Percentiles rank a stretch among this genome's conserved stretches.
These are phyloP conservation scores for Phalaenopsis aphrodite DNA, from an alignment of 106 monocot species.

Conservation along the genomic window DNA sequence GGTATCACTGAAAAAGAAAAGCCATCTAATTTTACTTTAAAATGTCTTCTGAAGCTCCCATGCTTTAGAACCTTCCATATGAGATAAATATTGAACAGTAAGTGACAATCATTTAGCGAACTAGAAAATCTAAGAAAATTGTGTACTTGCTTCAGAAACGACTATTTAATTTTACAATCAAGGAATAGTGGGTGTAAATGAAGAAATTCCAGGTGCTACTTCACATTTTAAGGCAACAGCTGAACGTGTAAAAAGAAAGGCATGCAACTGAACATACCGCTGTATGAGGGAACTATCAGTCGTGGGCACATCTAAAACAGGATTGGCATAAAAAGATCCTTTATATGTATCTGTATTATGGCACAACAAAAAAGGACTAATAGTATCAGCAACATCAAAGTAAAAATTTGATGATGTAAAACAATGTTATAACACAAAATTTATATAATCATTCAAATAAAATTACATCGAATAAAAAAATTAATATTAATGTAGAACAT, in stretches of 20 bases:
- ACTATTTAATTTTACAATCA: not conserved
- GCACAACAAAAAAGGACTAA: not conserved
- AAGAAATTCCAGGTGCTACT: not conserved
- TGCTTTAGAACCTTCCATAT: not conserved
- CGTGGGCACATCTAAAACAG: constrained; percentile 75
- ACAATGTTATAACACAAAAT: not conserved
- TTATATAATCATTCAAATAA: not conserved
- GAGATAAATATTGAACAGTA: not conserved
- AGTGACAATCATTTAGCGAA: not conserved
- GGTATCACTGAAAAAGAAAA: not conserved
- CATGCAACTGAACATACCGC: constrained; percentile 30
- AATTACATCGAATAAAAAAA: not conserved
- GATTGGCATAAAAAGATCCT: constrained; percentile 95
- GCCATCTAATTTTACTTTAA: not conserved
- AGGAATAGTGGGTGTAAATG: not conserved
- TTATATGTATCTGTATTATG: constrained; percentile 62
- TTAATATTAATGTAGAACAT: not conserved
- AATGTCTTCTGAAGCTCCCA: not conserved
- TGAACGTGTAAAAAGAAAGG: not conserved
- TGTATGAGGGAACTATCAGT: constrained; percentile 42
- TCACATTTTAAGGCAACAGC: not conserved
- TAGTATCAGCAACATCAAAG: not conserved
- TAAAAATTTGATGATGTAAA: constrained; percentile 3
- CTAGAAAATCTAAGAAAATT: not conserved
- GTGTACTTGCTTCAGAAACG: not conserved